Conservation (phyloP, 179 eudicot species). For the Beta lomatogona region DNA sequence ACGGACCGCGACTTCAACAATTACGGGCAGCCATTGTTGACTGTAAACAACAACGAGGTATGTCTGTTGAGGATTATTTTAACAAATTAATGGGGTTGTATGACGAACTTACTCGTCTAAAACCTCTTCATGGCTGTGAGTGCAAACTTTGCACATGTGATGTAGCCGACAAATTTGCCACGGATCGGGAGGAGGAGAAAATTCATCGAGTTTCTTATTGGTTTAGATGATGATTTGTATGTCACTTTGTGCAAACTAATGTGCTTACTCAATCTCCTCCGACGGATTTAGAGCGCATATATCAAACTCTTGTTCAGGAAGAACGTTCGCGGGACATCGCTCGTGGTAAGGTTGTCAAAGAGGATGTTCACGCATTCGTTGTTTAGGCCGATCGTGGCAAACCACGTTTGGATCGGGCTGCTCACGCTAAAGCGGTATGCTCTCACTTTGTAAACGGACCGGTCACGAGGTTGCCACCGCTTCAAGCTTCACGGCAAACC, state of each 20-base stretch:
- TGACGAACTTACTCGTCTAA: background rate
- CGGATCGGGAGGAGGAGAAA: background rate
- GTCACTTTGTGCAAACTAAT: background rate
- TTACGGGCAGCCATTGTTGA: too few species aligned
- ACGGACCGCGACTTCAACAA: too few species aligned
- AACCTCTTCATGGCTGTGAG: background rate
- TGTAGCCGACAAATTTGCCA: background rate
- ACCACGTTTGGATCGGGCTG: background rate
- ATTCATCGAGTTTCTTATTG: background rate
- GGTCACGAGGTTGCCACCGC: background rate
- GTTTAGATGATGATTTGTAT: background rate
- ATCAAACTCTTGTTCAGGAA: background rate
- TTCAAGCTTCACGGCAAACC: background rate
- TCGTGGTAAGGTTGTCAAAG: background rate
- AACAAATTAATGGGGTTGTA: too few species aligned
- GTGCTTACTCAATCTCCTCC: background rate
- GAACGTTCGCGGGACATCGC: background rate
- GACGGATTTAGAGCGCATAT: too few species aligned
- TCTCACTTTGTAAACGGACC: background rate
- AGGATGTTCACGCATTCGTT: background rate
- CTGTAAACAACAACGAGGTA: background rate
- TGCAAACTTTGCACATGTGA: background rate
- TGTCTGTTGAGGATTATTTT: background rate
- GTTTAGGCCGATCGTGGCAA: background rate
- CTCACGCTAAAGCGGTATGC: too few species aligned